These are phyloP conservation scores for Silene conica DNA, from an alignment of 148 eudicot genomes.

Conservation along the genomic window DNA sequence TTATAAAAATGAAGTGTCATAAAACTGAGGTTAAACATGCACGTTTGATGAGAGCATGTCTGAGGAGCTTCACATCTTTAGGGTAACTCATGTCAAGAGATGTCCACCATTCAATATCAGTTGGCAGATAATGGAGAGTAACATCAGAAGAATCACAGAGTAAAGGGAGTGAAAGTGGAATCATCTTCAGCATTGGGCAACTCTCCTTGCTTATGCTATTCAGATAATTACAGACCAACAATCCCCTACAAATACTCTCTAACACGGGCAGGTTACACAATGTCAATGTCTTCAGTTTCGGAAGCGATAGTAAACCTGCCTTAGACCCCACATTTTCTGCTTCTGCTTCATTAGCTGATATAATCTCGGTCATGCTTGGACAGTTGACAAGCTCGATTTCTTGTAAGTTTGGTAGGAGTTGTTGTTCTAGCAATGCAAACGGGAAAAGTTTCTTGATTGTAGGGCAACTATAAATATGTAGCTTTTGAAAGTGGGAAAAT, in stretches of 20 bases:
- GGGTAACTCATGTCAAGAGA: constrained; percentile 10
- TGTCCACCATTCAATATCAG: constrained; percentile 9
- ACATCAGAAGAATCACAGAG: constrained; percentile 10
- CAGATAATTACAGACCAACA: neutral
- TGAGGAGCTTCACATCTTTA: constrained; percentile 7
- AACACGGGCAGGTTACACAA: neutral
- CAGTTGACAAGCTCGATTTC: constrained; percentile 14
- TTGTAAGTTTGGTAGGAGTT: constrained; percentile 9
- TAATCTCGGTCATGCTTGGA: constrained; percentile 9
- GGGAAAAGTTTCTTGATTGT: constrained; percentile 4
- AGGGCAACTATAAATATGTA: constrained; percentile 1
- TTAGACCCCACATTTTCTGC: neutral
- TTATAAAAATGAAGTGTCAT: neutral
- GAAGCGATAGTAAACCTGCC: neutral
- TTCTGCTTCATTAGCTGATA: constrained; percentile 1
- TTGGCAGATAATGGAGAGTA: neutral
- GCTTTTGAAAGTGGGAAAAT: constrained; percentile 1
- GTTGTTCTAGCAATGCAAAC: constrained; percentile 1
- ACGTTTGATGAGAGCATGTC: neutral
- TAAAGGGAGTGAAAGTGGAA: neutral
- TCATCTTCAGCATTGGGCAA: constrained; percentile 1
- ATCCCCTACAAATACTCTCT: constrained; percentile 13
- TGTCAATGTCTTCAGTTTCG: constrained; percentile 2
- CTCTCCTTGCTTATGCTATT: neutral
- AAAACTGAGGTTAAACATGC: neutral